Conservation (phyloP, 768 basidiomycete genomes). For the Hygrophorus russula region DNA sequence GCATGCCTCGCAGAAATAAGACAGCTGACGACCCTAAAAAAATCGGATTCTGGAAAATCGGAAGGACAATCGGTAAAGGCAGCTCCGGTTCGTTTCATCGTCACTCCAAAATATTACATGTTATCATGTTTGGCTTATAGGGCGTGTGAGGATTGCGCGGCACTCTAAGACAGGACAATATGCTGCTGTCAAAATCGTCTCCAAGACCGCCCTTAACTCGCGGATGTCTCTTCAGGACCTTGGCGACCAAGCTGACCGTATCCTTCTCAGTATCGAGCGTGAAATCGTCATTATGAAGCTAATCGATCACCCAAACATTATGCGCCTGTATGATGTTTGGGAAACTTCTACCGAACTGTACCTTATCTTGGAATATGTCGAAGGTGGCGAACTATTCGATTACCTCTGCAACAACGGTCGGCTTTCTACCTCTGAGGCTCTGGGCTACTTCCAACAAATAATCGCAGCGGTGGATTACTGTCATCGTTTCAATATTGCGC, state of each 20-base stretch:
- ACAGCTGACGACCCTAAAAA: conserved; percentile 41
- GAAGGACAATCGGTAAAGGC: conserved; percentile 74
- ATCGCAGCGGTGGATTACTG: conserved; percentile 88
- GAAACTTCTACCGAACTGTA: conserved; percentile 84
- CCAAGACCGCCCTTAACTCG: conserved; percentile 58
- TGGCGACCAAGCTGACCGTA: conserved; percentile 66
- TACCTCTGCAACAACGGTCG: conserved; percentile 74
- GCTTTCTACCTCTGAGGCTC: conserved; percentile 59
- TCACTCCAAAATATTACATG: not conserved
- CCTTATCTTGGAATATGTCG: conserved; percentile 89
- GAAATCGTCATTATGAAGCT: conserved; percentile 98
- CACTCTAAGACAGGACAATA: conserved; percentile 82
- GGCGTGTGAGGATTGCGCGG: conserved; percentile 82
- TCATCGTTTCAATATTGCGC: conserved; percentile 89
- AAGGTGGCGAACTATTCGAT: conserved; percentile 92
- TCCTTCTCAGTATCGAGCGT: conserved; percentile 72
- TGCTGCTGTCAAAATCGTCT: conserved; percentile 92
- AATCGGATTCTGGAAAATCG: conserved; percentile 78
- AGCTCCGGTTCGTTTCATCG: conserved; percentile 48
- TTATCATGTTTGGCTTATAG: conserved; percentile 26
- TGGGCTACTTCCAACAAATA: conserved; percentile 88
- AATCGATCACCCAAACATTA: conserved; percentile 88
- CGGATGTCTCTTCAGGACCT: conserved; percentile 57
- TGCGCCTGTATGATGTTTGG: conserved; percentile 95
- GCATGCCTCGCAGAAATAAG: conserved; percentile 16